Evolutionary conservation across 192 early-diverging fungal genomes (phyloP), one percentile per base, ranked within the genome.

Genomic region (Coemansia sp.): DNA sequence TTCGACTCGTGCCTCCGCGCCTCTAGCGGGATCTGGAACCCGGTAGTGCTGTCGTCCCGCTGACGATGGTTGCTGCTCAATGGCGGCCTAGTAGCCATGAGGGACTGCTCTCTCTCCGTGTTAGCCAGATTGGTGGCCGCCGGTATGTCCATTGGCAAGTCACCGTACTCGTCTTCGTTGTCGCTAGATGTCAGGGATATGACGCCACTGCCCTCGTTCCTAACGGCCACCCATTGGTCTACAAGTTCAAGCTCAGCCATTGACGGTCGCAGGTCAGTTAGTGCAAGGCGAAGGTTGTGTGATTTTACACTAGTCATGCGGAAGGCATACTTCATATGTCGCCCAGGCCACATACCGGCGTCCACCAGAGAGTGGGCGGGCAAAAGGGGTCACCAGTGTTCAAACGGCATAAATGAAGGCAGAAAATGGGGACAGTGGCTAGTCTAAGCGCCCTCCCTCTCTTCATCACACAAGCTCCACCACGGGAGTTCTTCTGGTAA

Each of bases 191-290:
- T 81, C 53, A 81, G 69, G 50, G 78, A 81, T 24, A 81, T 81
- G 37, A 81, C 78, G 39, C 78, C 78, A 64, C 78, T 81, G 67
- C 78, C 69, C 20, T 62, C 73, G 47, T 62, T 81, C 63, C 64
- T 67, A 35, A 81, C 64, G 6, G 78, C 73, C 45, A 81, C 78
- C 78, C 78, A 81, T 47, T 81, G 78, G 63, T 81, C 78, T 81
- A 81, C 62, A 74, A 34, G 53, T 37, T 13, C 52, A 65, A 35
- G 29, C 35, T 13, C 34, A 32, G 53, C 37, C 24, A 37, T 65
- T 38, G 27, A 38, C 10, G 20, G n/a, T 37, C 16, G 27, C 37
- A n/a, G 10, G 58, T 39, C 22, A 44, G 59, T 40, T 64, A 29
- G 41, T 47, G 43, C n/a, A 18, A 38, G 29, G 44, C 7, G 29